These are phyloP conservation scores for Dactylonectria estremocensis DNA, from an alignment of 2,329 filamentous ascomycete species.

Conservation along the genomic window DNA sequence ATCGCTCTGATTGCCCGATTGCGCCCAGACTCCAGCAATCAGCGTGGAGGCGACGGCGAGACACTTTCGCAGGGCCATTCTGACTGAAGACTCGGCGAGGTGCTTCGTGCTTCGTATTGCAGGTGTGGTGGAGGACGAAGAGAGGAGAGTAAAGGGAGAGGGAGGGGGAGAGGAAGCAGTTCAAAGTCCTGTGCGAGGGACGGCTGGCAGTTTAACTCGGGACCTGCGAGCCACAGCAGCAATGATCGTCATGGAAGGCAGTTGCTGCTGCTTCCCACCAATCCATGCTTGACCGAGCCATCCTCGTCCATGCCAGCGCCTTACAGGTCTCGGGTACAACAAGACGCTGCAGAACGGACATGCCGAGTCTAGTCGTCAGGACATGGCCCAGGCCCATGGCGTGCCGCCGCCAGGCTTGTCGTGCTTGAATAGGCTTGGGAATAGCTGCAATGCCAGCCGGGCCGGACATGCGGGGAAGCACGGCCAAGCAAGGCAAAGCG, in stretches of 20 bases:
- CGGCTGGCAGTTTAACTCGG: conserved; percentile 22
- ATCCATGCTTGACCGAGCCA: conserved; percentile 7
- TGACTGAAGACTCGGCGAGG: conserved; percentile 23
- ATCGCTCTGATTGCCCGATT: conserved; percentile 39
- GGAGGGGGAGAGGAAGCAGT: conserved; percentile 13
- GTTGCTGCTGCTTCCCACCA: conserved; percentile 13
- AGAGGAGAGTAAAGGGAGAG: not conserved
- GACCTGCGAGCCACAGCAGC: conserved; percentile 11
- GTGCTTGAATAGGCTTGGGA: conserved; percentile 11
- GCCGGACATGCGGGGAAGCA: conserved; percentile 31
- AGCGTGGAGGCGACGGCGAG: conserved; percentile 38
- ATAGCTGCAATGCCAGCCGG: conserved; percentile 17
- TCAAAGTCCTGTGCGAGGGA: conserved; percentile 9
- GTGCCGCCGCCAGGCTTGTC: conserved; percentile 34
- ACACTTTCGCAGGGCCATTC: conserved; percentile 40
- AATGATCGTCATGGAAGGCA: conserved; percentile 39
- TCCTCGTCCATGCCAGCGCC: conserved; percentile 21
- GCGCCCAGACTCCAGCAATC: conserved; percentile 47
- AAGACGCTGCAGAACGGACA: conserved; percentile 4
- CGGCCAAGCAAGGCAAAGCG: conserved; percentile 4
- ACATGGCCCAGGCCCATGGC: conserved; percentile 30
- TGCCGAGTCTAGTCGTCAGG: conserved; percentile 33
- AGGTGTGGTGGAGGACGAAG: too few species aligned
- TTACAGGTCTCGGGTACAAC: conserved; percentile 40
- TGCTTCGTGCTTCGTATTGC: not conserved